These are phyloP conservation scores for Pseudozyma sp. DNA, from an alignment of 1,284 basidiomycete species.

Conservation along the genomic window DNA sequence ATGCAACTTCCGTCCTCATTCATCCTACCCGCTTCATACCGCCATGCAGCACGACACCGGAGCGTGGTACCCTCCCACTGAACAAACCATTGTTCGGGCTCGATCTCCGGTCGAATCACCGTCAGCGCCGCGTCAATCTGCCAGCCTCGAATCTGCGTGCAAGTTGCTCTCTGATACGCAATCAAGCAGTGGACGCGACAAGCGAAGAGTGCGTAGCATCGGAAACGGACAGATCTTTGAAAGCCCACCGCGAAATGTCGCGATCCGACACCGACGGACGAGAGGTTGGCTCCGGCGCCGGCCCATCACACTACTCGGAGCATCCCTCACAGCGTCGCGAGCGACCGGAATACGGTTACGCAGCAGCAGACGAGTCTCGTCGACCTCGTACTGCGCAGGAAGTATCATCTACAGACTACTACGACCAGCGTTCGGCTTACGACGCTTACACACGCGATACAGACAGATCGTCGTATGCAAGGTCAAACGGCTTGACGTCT, in stretches of 20 bases:
- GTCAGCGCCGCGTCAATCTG: conserved; percentile 4
- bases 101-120: conserved; percentile 2
- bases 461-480: conserved; percentile 4
- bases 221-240: not conserved
- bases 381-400: conserved; percentile 20
- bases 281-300: conserved; percentile 17
- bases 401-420: conserved; percentile 6
- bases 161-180: not conserved
- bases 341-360: conserved; percentile 10
- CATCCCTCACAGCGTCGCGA: conserved; percentile 24
- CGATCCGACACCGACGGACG: conserved; percentile 34
- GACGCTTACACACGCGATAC: conserved; percentile 18
- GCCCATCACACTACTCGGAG: conserved; percentile 19
- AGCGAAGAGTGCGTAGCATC: not conserved
- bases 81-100: conserved; percentile 23
- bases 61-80: conserved; percentile 18
- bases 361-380: conserved; percentile 14
- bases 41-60: conserved; percentile 18
- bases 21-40: conserved; percentile 9
- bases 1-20: conserved; percentile 19
- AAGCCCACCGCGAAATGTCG: conserved; percentile 19
- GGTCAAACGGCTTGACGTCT: conserved; percentile 6
- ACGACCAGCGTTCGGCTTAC: conserved; percentile 14
- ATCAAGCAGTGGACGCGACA: not conserved
- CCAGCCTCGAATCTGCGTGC: not conserved